These are phyloP conservation scores for Phytophthora sp. DNA, from an alignment of 352 stramenopile genomes.

Conservation along the genomic window DNA sequence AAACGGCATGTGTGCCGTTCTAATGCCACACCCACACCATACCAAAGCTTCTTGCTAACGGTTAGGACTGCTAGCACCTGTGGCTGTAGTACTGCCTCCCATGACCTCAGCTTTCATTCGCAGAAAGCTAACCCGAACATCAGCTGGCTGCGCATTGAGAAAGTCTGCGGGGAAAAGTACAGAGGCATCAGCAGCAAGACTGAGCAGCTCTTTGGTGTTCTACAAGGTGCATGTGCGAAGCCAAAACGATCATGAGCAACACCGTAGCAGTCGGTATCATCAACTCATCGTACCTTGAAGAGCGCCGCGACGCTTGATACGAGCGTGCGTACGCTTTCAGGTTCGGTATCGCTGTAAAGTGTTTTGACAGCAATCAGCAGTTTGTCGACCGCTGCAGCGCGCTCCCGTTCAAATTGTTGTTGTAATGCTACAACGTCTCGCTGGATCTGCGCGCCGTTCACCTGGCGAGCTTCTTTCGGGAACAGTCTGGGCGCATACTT, in stretches of 20 bases:
- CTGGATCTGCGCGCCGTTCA: slow-evolving; percentile 70
- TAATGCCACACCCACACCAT: not conserved
- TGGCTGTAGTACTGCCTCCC: slow-evolving; percentile 13
- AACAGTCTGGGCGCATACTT: slow-evolving; percentile 75
- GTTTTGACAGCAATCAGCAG: slow-evolving; percentile 59
- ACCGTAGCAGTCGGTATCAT: too few species aligned
- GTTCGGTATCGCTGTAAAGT: slow-evolving; percentile 85
- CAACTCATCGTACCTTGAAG: slow-evolving; percentile 85
- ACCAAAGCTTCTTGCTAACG: slow-evolving; percentile 10
- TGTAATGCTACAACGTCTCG: slow-evolving; percentile 65
- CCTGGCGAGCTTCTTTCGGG: slow-evolving; percentile 59
- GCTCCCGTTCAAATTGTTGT: slow-evolving; percentile 66
- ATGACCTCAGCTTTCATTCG: slow-evolving; percentile 58
- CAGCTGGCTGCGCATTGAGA: slow-evolving; percentile 62
- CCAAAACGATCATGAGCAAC: slow-evolving; percentile 8
- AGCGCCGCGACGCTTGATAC: slow-evolving; percentile 59
- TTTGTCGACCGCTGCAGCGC: slow-evolving; percentile 68
- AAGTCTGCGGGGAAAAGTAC: slow-evolving; percentile 84
- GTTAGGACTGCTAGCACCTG: not conserved
- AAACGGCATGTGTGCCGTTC: not conserved
- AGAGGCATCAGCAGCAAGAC: slow-evolving; percentile 77
- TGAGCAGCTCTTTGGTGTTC: slow-evolving; percentile 88
- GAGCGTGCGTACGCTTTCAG: slow-evolving; percentile 62
- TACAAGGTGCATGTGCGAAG: slow-evolving; percentile 15
- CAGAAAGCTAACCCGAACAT: slow-evolving; percentile 68